Percentiles rank a stretch among this genome's conserved stretches.
Conservation (phyloP, 164 flowering plant species). For the Buxus sempervirens region DNA sequence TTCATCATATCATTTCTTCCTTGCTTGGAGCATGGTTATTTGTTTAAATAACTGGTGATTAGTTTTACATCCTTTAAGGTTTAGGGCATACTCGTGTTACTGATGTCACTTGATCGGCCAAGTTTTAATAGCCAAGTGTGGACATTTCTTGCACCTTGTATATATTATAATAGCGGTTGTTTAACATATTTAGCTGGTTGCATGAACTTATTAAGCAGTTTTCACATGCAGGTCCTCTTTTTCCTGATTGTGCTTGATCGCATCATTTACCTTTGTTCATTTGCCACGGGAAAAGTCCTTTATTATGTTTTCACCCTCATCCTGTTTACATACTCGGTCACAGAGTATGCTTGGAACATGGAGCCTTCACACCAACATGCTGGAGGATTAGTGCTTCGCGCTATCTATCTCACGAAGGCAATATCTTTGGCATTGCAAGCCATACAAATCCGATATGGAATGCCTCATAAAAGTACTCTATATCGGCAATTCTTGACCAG, state of each 20-base stretch:
- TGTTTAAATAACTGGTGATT: too few relatives aligned
- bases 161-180: neutral
- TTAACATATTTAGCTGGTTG: neutral
- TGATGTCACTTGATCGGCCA: neutral
- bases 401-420: conserved; percentile 86
- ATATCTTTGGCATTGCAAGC: conserved; percentile 88
- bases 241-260: conserved; percentile 98
- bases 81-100: neutral
- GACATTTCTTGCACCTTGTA: neutral
- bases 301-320: conserved; percentile 78
- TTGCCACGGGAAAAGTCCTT: conserved; percentile 82
- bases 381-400: conserved; percentile 82
- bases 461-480: conserved; percentile 90
- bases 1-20: neutral
- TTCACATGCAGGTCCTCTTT: conserved; percentile 64
- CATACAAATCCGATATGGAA: conserved; percentile 79
- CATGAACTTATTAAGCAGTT: neutral
- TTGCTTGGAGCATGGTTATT: neutral
- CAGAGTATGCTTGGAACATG: conserved; percentile 87
- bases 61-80: neutral
- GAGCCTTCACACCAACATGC: conserved; percentile 50
- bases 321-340: conserved; percentile 77
- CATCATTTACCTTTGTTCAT: conserved; percentile 87
- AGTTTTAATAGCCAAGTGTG: neutral
- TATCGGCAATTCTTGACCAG: conserved; percentile 94